phyloP scores from a whole-genome alignment of 2,329 filamentous ascomycete species.

The Nakataea oryzae region DNA sequence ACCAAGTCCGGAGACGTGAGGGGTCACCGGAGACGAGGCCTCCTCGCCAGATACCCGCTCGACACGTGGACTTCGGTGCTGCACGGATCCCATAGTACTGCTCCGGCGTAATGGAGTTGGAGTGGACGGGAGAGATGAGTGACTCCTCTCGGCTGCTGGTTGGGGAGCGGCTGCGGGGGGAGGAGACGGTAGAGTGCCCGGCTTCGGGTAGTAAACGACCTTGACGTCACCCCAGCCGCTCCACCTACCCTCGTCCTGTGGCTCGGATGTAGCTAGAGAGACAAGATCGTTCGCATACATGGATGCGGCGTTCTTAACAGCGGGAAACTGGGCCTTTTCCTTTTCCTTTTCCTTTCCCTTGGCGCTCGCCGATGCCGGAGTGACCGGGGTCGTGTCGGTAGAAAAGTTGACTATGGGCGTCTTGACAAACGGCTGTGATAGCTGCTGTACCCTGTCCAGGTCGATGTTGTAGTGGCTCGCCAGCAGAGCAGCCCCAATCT shows the following conservation, averaged over 20 bases:
- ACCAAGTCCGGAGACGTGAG: constrained; percentile 22
- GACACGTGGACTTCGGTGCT: constrained; percentile 31
- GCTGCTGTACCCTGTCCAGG: constrained; percentile 71
- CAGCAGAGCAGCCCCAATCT: constrained; percentile 63
- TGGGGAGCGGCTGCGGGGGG: constrained; percentile 12
- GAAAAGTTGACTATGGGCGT: constrained; percentile 44
- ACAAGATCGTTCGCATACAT: constrained; percentile 79
- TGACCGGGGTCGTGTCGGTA: constrained; percentile 28
- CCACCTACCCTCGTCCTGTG: constrained; percentile 43
- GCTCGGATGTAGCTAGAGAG: constrained; percentile 54
- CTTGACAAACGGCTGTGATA: constrained; percentile 75
- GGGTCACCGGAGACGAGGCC: constrained; percentile 32
- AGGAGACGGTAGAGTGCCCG: constrained; percentile 16
- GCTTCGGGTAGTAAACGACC: constrained; percentile 64
- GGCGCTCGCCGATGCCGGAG: constrained; percentile 37
- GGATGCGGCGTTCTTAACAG: constrained; percentile 37
- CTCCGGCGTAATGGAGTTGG: constrained; percentile 68
- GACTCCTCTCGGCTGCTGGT: constrained; percentile 10
- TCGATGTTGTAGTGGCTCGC: constrained; percentile 77
- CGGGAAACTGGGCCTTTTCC: constrained; percentile 46
- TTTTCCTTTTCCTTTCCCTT: constrained; percentile 76
- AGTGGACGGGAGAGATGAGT: constrained; percentile 48
- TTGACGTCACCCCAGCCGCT: constrained; percentile 72
- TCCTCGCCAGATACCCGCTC: constrained; percentile 25
- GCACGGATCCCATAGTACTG: constrained; percentile 37